Percentiles rank a stretch among this genome's conserved stretches.
Evolutionary conservation across 352 stramenopile genomes (phyloP).

Genomic region (Phytophthora vignae): DNA sequence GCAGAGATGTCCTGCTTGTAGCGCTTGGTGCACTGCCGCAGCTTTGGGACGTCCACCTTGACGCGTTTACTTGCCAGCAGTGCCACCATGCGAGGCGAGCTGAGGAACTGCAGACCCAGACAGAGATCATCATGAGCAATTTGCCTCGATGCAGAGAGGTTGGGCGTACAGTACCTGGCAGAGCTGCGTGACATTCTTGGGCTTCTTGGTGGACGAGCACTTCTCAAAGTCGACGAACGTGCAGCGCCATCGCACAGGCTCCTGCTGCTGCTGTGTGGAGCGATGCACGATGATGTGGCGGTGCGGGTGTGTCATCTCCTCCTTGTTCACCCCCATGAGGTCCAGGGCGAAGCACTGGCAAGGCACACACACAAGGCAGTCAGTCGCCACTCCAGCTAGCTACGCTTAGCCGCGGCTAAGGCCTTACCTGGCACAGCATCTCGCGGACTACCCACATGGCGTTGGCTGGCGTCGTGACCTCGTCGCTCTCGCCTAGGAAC

Average conservation of each 20-base stretch:
- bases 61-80: slow-evolving; percentile 58
- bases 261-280: slow-evolving; percentile 13
- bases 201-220: slow-evolving; percentile 66
- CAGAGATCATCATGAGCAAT: background rate
- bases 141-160: background rate
- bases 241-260: slow-evolving; percentile 44
- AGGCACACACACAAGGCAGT: background rate
- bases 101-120: slow-evolving; percentile 57
- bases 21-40: slow-evolving; percentile 67
- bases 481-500: slow-evolving; percentile 47
- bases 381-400: background rate
- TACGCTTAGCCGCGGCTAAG: no score
- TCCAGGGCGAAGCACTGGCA: slow-evolving; percentile 77
- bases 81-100: slow-evolving; percentile 63
- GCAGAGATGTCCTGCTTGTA: slow-evolving; percentile 67
- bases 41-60: slow-evolving; percentile 42
- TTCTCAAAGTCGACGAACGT: slow-evolving; percentile 87
- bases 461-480: slow-evolving; percentile 38
- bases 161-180: slow-evolving; percentile 53
- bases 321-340: slow-evolving; percentile 80
- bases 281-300: slow-evolving; percentile 70
- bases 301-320: slow-evolving; percentile 84
- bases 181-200: slow-evolving; percentile 84
- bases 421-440: slow-evolving; percentile 68
- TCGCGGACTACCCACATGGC: slow-evolving; percentile 64